Base-by-base conservation (phyloP, 495 filamentous ascomycete genomes). In the Wilcoxina mikolae region DNA sequence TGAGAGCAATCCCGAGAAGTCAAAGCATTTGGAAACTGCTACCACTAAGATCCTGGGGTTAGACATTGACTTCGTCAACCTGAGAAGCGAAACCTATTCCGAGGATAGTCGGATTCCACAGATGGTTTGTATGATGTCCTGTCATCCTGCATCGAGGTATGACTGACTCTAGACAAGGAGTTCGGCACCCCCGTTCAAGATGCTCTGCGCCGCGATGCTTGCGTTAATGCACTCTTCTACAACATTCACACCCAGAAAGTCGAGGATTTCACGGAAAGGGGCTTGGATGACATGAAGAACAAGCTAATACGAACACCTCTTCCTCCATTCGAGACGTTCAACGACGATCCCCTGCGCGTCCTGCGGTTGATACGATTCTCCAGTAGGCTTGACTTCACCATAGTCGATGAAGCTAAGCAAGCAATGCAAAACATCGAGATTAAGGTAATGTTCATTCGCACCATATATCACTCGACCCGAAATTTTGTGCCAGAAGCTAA, bases 141-240 rank as follows among this genome's bases (percentile, higher is more conserved):
- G 22, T 2, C 38, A 44, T 23, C 9, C 11, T 20, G 3, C 17
- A 23, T 45, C 46, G 48, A 48, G 18, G 11, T 23, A 22, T 53
- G 4, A 20, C 33, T 51, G 5, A 58, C 10, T 12, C 26, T 29
- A 3, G 18, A 2, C 18, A 11, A 65, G 63, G 85, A 94, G 64
- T 95, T 95, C 66, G 91, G 91, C 2, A 93, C 86, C 0, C 80
- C 90, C 10, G 76, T 82, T 56, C 87, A 98, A 67, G 91, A 98
- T 67, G 89, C 93, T 3, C 55, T 88, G 54, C 79, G 91, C 23
- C 78, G 91, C 47, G 91, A 98, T 72, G 87, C 93, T 10, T 95
- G 88, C 2, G 77, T 98, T 55, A 98, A 98, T 65, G 89, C 91
- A 23, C 74, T 98, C 48, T 98, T 98, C 70, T 98, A 94, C 67